Percentiles rank a stretch among this genome's conserved stretches.
Conservation (phyloP, 1,284 basidiomycete genomes). For the Cutaneotrichosporon sp. region DNA sequence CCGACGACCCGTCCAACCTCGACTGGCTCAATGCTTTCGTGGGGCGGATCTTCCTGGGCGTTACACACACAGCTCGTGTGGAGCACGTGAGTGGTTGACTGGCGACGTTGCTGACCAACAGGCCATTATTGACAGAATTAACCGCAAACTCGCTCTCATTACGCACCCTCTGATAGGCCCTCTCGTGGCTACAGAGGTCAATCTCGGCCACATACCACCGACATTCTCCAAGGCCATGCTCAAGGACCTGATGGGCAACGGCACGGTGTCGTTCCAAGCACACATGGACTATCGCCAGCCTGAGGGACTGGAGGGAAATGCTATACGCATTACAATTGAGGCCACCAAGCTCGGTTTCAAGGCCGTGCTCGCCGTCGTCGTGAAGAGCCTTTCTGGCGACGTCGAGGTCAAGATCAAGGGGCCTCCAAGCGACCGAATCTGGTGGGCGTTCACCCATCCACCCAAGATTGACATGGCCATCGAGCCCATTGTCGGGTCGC, state of each 20-base stretch:
- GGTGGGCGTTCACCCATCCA: slow-evolving; percentile 94
- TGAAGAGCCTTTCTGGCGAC: slow-evolving; percentile 86
- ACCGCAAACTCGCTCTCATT: slow-evolving; percentile 88
- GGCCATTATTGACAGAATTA: slow-evolving; percentile 79
- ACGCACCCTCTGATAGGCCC: slow-evolving; percentile 79
- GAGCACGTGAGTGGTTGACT: slow-evolving; percentile 53
- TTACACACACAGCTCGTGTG: slow-evolving; percentile 74
- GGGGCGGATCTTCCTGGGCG: slow-evolving; percentile 85
- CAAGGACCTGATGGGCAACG: slow-evolving; percentile 87
- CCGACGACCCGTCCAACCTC: slow-evolving; percentile 91
- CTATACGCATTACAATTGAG: slow-evolving; percentile 74
- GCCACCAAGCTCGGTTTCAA: slow-evolving; percentile 85
- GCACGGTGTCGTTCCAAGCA: slow-evolving; percentile 83
- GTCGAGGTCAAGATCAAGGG: slow-evolving; percentile 83
- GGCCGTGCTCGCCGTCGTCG: slow-evolving; percentile 73
- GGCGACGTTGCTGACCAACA: slow-evolving; percentile 17
- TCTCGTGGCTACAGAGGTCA: slow-evolving; percentile 79
- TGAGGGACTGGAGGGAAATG: slow-evolving; percentile 55
- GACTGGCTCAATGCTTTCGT: slow-evolving; percentile 94
- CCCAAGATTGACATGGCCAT: slow-evolving; percentile 85
- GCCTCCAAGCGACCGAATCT: slow-evolving; percentile 91
- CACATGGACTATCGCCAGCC: slow-evolving; percentile 61
- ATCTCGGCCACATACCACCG: slow-evolving; percentile 72
- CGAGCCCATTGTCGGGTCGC: slow-evolving; percentile 86
- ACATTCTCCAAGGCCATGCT: slow-evolving; percentile 92